Base-by-base conservation (phyloP, 176 grass and related monocot genomes). In the Oryza glaberrima region DNA sequence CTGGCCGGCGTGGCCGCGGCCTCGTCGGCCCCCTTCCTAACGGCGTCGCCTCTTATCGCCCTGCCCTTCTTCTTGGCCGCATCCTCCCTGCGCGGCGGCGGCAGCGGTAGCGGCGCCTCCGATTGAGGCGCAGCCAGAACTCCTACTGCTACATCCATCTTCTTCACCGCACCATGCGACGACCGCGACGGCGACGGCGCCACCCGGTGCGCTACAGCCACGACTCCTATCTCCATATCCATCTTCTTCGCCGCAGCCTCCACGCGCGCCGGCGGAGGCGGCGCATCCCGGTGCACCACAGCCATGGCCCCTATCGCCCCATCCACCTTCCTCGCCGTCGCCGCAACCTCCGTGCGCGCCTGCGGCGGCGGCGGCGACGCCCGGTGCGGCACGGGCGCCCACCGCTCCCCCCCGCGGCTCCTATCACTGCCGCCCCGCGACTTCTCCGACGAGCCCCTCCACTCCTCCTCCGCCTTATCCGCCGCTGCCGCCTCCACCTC, bases 401-500 rank as follows among this genome's bases (percentile, higher is more conserved):
- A 58, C 5, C 58, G 63, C 14, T 40, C 6, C 26, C 70, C 76
- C n/a, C 49, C 73, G 34, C 22, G 36, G 17, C 60, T 1, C 63
- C 46, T 78, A 20, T 78, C 74, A 2, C 58, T 78, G 38, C 19
- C 40, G 58, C 79, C 11, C 45, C 41, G 65, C 20, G 79, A 28
- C 26, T 47, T 15, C 8, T 11, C 56, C 23, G 56, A 19, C 34
- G 66, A 65, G 44, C 15, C 63, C 70, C 69, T 81, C 64, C 22
- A 36, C 35, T 36, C 4, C 22, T 70, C 71, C n/a, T 70, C 77
- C 28, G 16, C 3, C 26, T 41, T 65, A n/a, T 17, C 7, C 61
- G 34, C 26, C 28, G 20, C 65, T 6, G 52, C n/a, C 13, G 54
- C 88, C 11, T 30, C 87, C 19, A 79, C 61, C 77, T 12, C 54